phyloP scores from a whole-genome alignment of 306 rosid species.

The Senna tora region DNA sequence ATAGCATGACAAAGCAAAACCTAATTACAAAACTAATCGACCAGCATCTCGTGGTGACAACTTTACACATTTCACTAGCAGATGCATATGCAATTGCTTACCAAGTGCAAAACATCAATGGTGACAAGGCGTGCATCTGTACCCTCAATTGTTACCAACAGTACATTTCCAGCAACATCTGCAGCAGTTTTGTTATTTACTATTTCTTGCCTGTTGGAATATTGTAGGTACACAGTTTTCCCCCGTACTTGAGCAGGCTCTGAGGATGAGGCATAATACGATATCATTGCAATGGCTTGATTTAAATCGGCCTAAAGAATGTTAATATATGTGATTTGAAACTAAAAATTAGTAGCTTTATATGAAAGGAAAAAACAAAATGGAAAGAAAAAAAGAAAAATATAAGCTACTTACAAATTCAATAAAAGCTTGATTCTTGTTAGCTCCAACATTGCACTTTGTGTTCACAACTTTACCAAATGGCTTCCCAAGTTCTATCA shows the following conservation, averaged over 20 bases:
- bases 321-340: constrained; percentile 32
- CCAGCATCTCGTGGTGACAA: constrained; percentile 49
- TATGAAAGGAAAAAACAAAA: neutral
- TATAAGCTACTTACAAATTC: constrained; percentile 75
- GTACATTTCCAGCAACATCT: constrained; percentile 96
- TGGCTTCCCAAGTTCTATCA: constrained; percentile 96
- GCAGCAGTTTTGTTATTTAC: constrained; percentile 99
- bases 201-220: constrained; percentile 98
- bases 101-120: constrained; percentile 98
- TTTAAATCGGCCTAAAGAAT: constrained; percentile 79
- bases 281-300: constrained; percentile 99
- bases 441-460: constrained; percentile 99
- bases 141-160: constrained; percentile 98
- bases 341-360: constrained; percentile 14
- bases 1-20: constrained; percentile 74
- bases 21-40: constrained; percentile 65
- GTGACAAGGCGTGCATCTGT: constrained; percentile 96
- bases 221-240: constrained; percentile 94
- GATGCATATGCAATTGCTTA: constrained; percentile 56
- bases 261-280: constrained; percentile 94
- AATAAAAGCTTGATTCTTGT: constrained; percentile 95
- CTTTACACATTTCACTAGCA: constrained; percentile 50
- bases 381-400: neutral
- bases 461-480: constrained; percentile 99
- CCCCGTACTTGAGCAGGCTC: constrained; percentile 99